Evolutionary conservation across 1,284 basidiomycete genomes (phyloP), one percentile per base, ranked within the genome.

Genomic region (Ganoderma leucocontextum): DNA sequence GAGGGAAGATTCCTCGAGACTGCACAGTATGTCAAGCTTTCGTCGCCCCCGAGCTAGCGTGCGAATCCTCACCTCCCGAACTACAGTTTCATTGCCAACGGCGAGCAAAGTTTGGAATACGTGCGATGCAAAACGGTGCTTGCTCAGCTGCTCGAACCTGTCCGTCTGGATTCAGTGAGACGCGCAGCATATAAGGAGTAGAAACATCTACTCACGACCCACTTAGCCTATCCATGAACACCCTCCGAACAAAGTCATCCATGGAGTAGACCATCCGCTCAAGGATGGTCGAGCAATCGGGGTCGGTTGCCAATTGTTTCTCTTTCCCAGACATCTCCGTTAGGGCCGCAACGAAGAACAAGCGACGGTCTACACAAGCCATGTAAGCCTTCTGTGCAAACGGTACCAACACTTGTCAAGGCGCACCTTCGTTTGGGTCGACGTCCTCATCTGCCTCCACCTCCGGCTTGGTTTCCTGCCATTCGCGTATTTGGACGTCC

Each of bases 191-290:
- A 60, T 12, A 12, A 15, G 13, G 64, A 29, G 59, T 29, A 57
- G 25, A 17, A 13, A 57, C 9, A 19, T 65, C 38, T 55, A 90
- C 92, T 89, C 81, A 96, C 91, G 93, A 94, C 77, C 94, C 95
- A 66, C 87, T 87, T 71, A 98, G 82, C 68, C 91, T 89, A 78
- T 97, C 96, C 68, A 94, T 82, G 73, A 98, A 92, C 2, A 97
- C 95, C 66, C 96, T 86, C 63, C 94, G 85, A 19, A 94, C 93
- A 82, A 96, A 96, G 80, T 98, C 96, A 77, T 97, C 95, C 91
- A 98, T 95, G 1, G 95, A 96, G 76, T 96, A 88, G 17, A 90
- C 78, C 86, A 98, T 91, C 72, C 95, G 86, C 79, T 98, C 96
- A 63, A 98, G 81, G 60, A 97, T 89, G 38, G 92, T 86, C 1